These are phyloP conservation scores for Funneliformis mosseae DNA, from an alignment of 192 early-diverging fungal genomes.

Conservation along the genomic window DNA sequence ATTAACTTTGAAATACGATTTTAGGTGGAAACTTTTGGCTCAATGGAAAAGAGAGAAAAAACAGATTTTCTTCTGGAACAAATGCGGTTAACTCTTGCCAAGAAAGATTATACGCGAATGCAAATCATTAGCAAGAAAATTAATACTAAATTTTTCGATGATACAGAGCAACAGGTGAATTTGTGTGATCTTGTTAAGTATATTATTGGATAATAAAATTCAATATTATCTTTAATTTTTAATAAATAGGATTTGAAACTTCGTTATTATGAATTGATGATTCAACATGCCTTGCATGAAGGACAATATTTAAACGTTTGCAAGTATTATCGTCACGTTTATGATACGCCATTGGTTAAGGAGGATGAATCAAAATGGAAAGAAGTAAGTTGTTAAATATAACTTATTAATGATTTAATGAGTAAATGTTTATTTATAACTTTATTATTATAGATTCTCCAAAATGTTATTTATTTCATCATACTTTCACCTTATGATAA, in stretches of 20 bases:
- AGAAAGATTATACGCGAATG: conserved; percentile 88
- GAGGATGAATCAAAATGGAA: conserved; percentile 78
- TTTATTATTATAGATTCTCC: conserved; percentile 56
- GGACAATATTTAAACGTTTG: conserved; percentile 86
- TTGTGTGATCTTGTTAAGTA: not conserved
- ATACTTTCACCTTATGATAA: conserved; percentile 92
- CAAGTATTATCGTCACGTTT: conserved; percentile 92
- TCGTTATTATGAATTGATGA: conserved; percentile 96
- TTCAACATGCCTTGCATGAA: conserved; percentile 91
- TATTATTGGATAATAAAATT: not conserved
- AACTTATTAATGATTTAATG: not conserved
- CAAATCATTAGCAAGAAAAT: conserved; percentile 97
- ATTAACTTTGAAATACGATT: not conserved
- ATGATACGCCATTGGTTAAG: conserved; percentile 80
- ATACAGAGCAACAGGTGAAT: conserved; percentile 71
- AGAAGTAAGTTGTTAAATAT: conserved; percentile 47
- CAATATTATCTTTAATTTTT: not conserved
- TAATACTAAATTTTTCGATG: conserved; percentile 91
- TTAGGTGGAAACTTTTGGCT: conserved; percentile 96
- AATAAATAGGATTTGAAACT: conserved; percentile 82
- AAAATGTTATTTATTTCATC: conserved; percentile 85
- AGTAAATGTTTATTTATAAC: conserved; percentile 13
- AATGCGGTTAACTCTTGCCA: conserved; percentile 92
- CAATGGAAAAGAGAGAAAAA: conserved; percentile 98
- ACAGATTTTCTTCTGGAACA: conserved; percentile 99